These are phyloP conservation scores for Avena eriantha DNA, from an alignment of 176 grass and related monocot species.

Conservation along the genomic window DNA sequence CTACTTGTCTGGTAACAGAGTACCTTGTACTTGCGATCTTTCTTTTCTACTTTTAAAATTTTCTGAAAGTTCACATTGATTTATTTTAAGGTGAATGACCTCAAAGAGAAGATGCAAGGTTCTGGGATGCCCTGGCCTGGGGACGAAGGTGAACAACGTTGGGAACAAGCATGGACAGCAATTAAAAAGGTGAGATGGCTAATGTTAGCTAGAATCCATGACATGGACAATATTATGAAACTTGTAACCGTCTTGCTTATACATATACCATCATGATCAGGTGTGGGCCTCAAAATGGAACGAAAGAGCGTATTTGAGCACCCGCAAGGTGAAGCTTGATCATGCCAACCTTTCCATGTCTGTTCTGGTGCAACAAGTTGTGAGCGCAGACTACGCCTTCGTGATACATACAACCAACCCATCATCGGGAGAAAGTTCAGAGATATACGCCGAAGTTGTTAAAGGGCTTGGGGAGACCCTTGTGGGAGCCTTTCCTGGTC, in stretches of 20 bases:
- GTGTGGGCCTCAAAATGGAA: constrained; percentile 99
- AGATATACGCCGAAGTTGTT: constrained; percentile 96
- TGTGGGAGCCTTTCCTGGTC: constrained; percentile 83
- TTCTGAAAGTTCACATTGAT: not conserved
- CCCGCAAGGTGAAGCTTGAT: constrained; percentile 84
- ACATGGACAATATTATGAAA: not conserved
- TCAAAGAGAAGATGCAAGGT: constrained; percentile 80
- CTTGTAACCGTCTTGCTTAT: no score
- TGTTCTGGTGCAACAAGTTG: constrained; percentile 91
- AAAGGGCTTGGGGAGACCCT: constrained; percentile 95
- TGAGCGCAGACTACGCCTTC: constrained; percentile 93
- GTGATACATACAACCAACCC: constrained; percentile 97
- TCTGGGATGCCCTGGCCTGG: constrained; percentile 96
- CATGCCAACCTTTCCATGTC: constrained; percentile 88
- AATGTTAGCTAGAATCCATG: not conserved
- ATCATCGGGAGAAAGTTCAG: constrained; percentile 71
- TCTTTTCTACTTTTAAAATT: not conserved
- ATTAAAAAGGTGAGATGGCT: constrained; percentile 64
- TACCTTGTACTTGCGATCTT: not conserved
- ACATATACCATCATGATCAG: constrained; percentile 39
- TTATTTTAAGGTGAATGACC: constrained; percentile 63
- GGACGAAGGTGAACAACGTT: constrained; percentile 75
- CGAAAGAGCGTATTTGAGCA: constrained; percentile 95
- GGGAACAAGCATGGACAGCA: constrained; percentile 89
- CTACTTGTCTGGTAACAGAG: constrained; percentile 63